These are phyloP conservation scores for Penicillium sp. DNA, from an alignment of 2,329 filamentous ascomycete genomes.

Conservation along the genomic window DNA sequence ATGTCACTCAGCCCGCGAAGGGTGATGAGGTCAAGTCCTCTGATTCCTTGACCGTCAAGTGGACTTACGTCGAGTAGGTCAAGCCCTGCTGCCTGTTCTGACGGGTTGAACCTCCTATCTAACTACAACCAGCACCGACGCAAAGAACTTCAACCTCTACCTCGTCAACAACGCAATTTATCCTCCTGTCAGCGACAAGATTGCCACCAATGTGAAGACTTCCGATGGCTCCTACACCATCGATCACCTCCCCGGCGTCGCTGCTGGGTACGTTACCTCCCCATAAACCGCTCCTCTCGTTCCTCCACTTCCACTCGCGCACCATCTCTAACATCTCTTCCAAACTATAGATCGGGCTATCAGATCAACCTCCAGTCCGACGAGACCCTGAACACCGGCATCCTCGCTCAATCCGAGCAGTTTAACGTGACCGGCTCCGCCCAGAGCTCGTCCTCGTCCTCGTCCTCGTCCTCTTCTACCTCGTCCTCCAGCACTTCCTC, in stretches of 20 bases:
- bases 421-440: conserved; percentile 33
- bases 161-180: conserved; percentile 44
- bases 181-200: conserved; percentile 34
- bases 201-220: conserved; percentile 41
- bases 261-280: conserved; percentile 24
- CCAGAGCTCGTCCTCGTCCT: conserved; percentile 21
- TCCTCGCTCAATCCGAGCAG: conserved; percentile 45
- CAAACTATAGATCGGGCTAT: conserved; percentile 37
- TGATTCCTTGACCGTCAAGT: conserved; percentile 41
- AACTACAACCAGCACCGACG: conserved; percentile 38
- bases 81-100: too few species aligned
- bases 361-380: conserved; percentile 46
- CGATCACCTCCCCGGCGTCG: conserved; percentile 29
- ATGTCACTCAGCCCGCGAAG: conserved; percentile 38
- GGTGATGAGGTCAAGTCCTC: conserved; percentile 36
- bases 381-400: conserved; percentile 38
- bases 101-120: not conserved
- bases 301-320: not conserved
- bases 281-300: not conserved
- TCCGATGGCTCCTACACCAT: conserved; percentile 41
- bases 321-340: conserved; percentile 3
- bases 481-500: conserved; percentile 22
- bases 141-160: conserved; percentile 42
- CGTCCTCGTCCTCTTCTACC: conserved; percentile 16
- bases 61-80: conserved; percentile 40